A percentile compares a stretch with the other conserved stretches of the same genome.
These are phyloP conservation scores for Hericium rajendrae DNA, from an alignment of 768 basidiomycete genomes.

Conservation along the genomic window DNA sequence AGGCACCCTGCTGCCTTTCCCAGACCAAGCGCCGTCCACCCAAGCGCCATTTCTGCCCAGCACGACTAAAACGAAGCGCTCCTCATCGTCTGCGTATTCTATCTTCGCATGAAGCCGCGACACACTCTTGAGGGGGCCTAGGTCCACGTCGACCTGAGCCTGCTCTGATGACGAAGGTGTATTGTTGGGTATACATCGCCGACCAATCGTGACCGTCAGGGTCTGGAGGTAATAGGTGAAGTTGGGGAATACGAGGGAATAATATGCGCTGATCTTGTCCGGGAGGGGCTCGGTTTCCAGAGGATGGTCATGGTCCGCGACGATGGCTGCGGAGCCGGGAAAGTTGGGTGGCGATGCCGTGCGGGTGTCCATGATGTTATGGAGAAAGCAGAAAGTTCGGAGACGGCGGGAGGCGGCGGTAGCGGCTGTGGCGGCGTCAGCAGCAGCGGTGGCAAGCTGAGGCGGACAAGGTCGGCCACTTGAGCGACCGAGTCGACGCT, in stretches of 20 bases:
- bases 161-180: constrained; percentile 50
- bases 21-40: constrained; percentile 96
- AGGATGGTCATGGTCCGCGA: constrained; percentile 15
- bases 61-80: constrained; percentile 82
- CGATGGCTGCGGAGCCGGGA: constrained; percentile 20
- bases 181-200: constrained; percentile 61
- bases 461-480: background rate
- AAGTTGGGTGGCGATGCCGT: constrained; percentile 21
- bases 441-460: background rate
- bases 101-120: constrained; percentile 96
- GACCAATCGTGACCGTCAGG: constrained; percentile 87
- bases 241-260: constrained; percentile 86
- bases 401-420: background rate
- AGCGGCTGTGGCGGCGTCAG: background rate
- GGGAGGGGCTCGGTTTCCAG: constrained; percentile 25
- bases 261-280: constrained; percentile 87
- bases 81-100: constrained; percentile 85
- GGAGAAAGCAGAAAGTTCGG: background rate
- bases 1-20: constrained; percentile 78
- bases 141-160: constrained; percentile 73
- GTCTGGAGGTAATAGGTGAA: constrained; percentile 98
- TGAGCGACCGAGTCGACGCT: too few relatives aligned
- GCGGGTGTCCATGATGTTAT: constrained; percentile 14
- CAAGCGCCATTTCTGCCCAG: constrained; percentile 96
- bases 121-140: constrained; percentile 94